Conservation (phyloP, 495 filamentous ascomycete species). For the Hypoxylon cercidicola region DNA sequence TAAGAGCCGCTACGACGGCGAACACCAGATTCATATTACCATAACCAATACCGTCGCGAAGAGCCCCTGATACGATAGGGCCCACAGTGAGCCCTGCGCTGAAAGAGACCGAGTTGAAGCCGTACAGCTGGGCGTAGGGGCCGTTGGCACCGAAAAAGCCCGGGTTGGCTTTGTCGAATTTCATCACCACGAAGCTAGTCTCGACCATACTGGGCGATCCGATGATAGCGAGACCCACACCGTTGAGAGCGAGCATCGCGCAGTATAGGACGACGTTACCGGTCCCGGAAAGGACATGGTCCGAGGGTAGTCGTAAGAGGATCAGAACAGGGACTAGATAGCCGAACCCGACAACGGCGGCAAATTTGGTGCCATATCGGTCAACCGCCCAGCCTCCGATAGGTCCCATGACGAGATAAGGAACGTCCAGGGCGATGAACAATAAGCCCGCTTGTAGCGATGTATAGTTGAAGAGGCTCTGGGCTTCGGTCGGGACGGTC, state of each 20-base stretch:
- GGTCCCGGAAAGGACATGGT: constrained; percentile 49
- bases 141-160: constrained; percentile 52
- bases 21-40: constrained; percentile 68
- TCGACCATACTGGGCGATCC: constrained; percentile 51
- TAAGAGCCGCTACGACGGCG: constrained; percentile 56
- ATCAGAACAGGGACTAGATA: constrained; percentile 61
- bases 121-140: constrained; percentile 68
- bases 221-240: constrained; percentile 60
- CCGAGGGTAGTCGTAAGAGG: constrained; percentile 60
- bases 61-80: constrained; percentile 56
- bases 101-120: constrained; percentile 65
- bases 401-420: constrained; percentile 62
- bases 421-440: constrained; percentile 65
- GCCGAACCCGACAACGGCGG: constrained; percentile 59
- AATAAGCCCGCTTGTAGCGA: constrained; percentile 67
- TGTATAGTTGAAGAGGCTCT: constrained; percentile 63
- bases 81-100: constrained; percentile 62
- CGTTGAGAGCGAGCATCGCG: constrained; percentile 59
- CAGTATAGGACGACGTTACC: constrained; percentile 52
- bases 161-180: constrained; percentile 53
- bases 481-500: constrained; percentile 64
- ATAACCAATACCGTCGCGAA: constrained; percentile 64
- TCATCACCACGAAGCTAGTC: constrained; percentile 46
- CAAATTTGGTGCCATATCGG: constrained; percentile 60
- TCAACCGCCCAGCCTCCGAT: constrained; percentile 63